Evolutionary conservation across 345 rosid genomes (phyloP).

Genomic region (Melaleuca alternifolia): DNA sequence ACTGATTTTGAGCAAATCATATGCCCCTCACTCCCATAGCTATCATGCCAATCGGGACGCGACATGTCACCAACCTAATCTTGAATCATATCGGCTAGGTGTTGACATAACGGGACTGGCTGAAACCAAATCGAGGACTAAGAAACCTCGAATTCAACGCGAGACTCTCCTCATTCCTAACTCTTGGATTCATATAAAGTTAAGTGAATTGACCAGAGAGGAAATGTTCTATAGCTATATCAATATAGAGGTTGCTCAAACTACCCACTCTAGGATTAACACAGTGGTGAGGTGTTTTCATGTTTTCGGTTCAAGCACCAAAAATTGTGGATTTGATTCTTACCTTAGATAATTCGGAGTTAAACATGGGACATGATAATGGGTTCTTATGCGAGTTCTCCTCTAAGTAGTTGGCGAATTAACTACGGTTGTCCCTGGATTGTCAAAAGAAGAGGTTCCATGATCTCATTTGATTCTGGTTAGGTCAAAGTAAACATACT

Average conservation of each 20-base stretch:
- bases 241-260: neutral
- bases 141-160: neutral
- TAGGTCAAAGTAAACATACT: neutral
- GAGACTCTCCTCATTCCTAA: neutral
- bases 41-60: neutral
- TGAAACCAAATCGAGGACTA: too few species aligned
- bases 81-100: neutral
- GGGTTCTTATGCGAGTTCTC: neutral
- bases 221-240: neutral
- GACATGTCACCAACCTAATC: neutral
- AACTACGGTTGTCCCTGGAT: neutral
- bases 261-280: neutral
- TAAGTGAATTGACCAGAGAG: neutral
- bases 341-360: neutral
- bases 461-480: neutral
- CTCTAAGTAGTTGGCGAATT: neutral
- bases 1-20: neutral
- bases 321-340: neutral
- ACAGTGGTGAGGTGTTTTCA: neutral
- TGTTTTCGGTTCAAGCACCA: neutral
- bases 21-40: neutral
- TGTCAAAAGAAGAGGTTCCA: neutral
- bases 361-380: neutral
- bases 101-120: neutral
- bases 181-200: neutral